These are phyloP conservation scores for Cucumis sativus DNA, from an alignment of 306 rosid genomes.

Conservation along the genomic window DNA sequence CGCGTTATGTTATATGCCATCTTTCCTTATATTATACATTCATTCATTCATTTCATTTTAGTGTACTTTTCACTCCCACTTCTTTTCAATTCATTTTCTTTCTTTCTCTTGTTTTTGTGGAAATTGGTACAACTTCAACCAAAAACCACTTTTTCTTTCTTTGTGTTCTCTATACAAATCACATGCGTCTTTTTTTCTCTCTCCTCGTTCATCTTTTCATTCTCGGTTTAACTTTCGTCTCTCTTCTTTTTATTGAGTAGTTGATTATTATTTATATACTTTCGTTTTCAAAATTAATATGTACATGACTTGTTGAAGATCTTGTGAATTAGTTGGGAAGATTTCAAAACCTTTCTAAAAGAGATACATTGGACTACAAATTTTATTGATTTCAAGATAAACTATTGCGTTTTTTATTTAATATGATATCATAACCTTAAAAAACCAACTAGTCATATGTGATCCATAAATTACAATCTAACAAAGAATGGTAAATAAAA, in stretches of 20 bases:
- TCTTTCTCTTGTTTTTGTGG: background rate
- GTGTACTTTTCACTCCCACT: background rate
- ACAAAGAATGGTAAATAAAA: background rate
- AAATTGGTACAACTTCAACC: conserved; percentile 1
- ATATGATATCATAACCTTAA: background rate
- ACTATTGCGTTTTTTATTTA: too few relatives aligned
- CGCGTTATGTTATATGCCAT: background rate
- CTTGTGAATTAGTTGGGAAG: too few relatives aligned
- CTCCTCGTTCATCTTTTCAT: background rate
- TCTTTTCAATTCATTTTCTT: background rate
- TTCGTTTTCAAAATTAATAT: too few relatives aligned
- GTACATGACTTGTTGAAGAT: too few relatives aligned
- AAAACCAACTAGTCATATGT: too few relatives aligned
- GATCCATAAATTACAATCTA: background rate
- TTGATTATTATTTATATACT: too few relatives aligned
- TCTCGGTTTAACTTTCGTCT: background rate
- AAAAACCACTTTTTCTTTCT: background rate
- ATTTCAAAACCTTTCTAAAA: too few relatives aligned
- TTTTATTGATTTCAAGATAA: too few relatives aligned
- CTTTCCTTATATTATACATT: background rate
- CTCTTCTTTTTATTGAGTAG: too few relatives aligned
- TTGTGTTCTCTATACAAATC: background rate
- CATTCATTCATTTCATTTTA: background rate
- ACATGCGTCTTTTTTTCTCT: background rate
- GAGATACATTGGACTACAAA: too few relatives aligned